Conservation (phyloP, 2,329 filamentous ascomycete genomes). For the Emericellopsis cladophorae region DNA sequence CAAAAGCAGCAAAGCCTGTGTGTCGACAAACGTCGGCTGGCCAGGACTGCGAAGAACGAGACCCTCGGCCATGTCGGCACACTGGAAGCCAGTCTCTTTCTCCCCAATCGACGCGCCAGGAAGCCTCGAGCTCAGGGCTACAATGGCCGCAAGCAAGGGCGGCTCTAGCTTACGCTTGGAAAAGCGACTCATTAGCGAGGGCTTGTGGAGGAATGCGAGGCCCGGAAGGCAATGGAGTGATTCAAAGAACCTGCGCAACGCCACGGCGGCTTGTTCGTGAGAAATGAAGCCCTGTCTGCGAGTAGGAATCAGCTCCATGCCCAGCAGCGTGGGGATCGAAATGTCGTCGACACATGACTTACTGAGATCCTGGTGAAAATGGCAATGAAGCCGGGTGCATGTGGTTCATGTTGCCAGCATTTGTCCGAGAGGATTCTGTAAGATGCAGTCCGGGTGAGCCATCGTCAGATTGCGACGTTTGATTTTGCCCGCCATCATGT, state of each 20-base stretch:
- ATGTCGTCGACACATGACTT: neutral
- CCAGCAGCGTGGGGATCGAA: neutral
- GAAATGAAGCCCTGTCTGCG: neutral
- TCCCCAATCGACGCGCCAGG: neutral
- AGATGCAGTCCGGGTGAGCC: no score
- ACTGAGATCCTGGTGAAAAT: no score
- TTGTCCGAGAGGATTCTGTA: no score
- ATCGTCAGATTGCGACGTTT: neutral
- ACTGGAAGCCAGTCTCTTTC: neutral
- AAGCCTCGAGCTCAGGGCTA: constrained; percentile 1
- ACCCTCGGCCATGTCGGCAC: constrained; percentile 1
- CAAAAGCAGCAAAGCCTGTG: neutral
- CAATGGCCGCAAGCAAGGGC: neutral
- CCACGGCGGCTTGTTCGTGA: neutral
- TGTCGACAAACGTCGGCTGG: neutral
- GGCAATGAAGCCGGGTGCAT: no score
- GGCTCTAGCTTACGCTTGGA: neutral
- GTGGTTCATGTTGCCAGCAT: no score
- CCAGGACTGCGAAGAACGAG: neutral
- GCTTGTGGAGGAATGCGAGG: constrained; percentile 2
- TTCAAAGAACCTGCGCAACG: constrained; percentile 1
- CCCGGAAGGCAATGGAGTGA: constrained; percentile 1
- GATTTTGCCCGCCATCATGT: neutral
- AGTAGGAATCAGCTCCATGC: neutral
- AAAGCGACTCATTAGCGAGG: constrained; percentile 1